Evolutionary conservation across 2,329 filamentous ascomycete genomes (phyloP).

Genomic region (Fusarium pseudocircinatum): DNA sequence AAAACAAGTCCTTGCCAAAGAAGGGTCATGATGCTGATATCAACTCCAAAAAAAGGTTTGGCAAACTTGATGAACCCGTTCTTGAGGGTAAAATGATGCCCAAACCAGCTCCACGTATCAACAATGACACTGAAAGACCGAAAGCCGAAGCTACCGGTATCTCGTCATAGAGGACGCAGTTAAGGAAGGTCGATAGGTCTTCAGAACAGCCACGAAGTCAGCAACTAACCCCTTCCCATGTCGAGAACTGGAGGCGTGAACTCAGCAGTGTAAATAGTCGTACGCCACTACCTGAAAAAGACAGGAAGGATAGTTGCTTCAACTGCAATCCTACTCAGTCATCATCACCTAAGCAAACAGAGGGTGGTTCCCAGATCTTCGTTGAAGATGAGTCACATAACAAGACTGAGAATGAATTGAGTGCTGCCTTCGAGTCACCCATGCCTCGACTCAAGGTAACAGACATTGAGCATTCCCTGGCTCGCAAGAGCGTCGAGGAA

Average conservation of each 20-base stretch:
- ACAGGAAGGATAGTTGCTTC: conserved; percentile 28
- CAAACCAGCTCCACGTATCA: conserved; percentile 4
- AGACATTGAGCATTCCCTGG: conserved; percentile 44
- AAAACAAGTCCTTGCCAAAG: neutral
- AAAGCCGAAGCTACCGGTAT: conserved; percentile 14
- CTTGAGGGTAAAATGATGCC: conserved; percentile 4
- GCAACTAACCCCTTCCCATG: conserved; percentile 19
- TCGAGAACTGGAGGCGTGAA: conserved; percentile 36
- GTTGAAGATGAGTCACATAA: neutral
- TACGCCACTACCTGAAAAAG: conserved; percentile 19
- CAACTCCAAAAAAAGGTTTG: neutral
- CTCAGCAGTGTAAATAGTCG: conserved; percentile 33
- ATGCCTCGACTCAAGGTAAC: conserved; percentile 40
- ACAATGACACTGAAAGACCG: neutral
- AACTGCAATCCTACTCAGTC: conserved; percentile 37
- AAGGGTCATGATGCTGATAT: neutral
- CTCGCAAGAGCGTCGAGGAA: conserved; percentile 35
- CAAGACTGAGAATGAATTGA: neutral
- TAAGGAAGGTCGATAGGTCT: conserved; percentile 38
- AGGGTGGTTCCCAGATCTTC: neutral
- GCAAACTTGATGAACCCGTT: neutral
- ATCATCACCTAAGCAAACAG: conserved; percentile 14
- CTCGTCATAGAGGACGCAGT: conserved; percentile 38
- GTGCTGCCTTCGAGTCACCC: conserved; percentile 6
- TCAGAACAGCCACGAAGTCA: conserved; percentile 22